Evolutionary conservation across 1,284 basidiomycete species (phyloP), one percentile per base, ranked within the genome.

Genomic region (Pseudozyma tsukubaensis): DNA sequence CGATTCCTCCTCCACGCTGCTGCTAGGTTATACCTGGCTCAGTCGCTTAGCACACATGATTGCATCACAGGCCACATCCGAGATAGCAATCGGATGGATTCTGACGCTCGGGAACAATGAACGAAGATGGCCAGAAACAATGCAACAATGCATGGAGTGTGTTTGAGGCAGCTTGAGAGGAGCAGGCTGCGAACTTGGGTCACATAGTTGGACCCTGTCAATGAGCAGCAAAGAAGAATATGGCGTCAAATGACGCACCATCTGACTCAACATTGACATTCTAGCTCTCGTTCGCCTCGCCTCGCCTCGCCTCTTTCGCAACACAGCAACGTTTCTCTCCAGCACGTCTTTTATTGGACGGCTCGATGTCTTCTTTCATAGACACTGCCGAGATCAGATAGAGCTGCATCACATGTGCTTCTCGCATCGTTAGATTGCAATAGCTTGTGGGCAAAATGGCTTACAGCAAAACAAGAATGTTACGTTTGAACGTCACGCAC

Each of bases 171-270:
- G 24, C 24, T 29, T 29, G 24, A 29, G 24, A 29, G 24, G 24
- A 29, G 24, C 24, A 29, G 24, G 24, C 24, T 29, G 24, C 24
- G 24, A 29, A 29, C 24, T 29, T 29, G 24, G 24, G 24, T 40
- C n/a, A 40, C n/a, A 40, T 7, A n/a, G 39, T 8, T 40, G 39
- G 39, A 13, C 39, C 39, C 12, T 13, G n/a, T 40, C 39, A 40
- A 40, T 40, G 39, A 51, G 50, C 50, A 42, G 50, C 19, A 37
- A 52, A 52, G 24, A 29, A 29, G 24, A 29, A 29, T 29, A 29
- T 49, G 54, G 37, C 56, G 13, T 50, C 12, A 12, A 50, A 50
- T 58, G 56, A 58, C 56, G 47, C 56, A 58, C 36, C 32, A 34
- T 43, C 47, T 58, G 56, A 58, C 37, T 58, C 54, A 57, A 45